Evolutionary conservation across 179 eudicot genomes (phyloP), one percentile per base, ranked within the genome.

Genomic region (Patellifolia procumbens): DNA sequence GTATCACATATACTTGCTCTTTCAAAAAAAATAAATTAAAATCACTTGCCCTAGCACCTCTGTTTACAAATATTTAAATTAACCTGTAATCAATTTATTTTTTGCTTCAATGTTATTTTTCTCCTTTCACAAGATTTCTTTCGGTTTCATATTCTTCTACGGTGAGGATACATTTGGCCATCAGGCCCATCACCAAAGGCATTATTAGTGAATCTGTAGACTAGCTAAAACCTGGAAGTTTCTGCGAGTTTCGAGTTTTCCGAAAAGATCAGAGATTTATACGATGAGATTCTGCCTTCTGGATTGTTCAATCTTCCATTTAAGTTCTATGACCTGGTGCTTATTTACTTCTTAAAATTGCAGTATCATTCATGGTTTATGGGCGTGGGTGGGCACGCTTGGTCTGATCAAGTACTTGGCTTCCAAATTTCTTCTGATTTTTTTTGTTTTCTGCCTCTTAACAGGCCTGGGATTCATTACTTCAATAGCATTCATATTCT

Each of bases 391-490:
- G 67, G 63, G 29, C 28, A 28, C 37, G 15, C 39, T 29, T 62
- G 20, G 67, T 62, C 24, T 15, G 39, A 62, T 62, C 42, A 34
- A 62, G 12, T 34, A 31, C 67, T 32, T 2, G 42, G 17, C 32
- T 62, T 6, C 7, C 16, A 6, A 68, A 28, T 16, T 52, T 37
- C 45, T 70, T 71, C 42, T 62, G 37, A 17, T n/a, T 32, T 19
- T 1, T 0, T 34, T 19, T 32, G 2, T 15, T 9, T 62, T 5
- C 9, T 5, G 45, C 45, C 45, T 39, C 9, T 39, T 39, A 39
- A 39, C 67, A 90, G 94, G 94, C 55, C 92, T 88, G 72, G 94
- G 94, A n/a, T 90, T 90, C 81, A 59, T 88, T 11, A 90, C 94
- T 53, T 90, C 94, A n/a, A 83, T 88, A 64, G 83, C 90, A 29